Conservation (phyloP, 768 basidiomycete genomes). For the Auricularia sp. region DNA sequence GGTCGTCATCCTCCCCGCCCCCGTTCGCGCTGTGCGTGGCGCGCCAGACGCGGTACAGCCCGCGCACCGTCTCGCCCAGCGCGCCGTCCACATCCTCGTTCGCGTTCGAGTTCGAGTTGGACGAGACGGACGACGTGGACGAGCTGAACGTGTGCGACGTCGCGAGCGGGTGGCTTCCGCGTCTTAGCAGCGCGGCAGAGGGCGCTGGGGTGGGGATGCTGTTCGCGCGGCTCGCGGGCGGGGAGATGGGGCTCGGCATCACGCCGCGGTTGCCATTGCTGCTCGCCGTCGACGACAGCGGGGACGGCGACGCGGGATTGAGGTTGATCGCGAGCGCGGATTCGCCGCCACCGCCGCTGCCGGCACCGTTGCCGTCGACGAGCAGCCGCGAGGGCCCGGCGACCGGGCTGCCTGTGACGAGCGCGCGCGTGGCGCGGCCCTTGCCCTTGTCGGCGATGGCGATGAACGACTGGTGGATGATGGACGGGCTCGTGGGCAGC, state of each 20-base stretch:
- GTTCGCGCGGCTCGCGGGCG: neutral
- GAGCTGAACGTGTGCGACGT: neutral
- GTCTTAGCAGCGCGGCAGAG: neutral
- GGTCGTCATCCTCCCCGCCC: neutral
- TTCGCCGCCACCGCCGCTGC: neutral
- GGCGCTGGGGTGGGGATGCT: neutral
- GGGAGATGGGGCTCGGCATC: neutral
- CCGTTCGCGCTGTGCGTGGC: neutral
- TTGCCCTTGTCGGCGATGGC: neutral
- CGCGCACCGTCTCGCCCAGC: neutral
- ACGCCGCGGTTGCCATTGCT: neutral
- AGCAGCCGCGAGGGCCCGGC: neutral
- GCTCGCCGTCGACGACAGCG: neutral
- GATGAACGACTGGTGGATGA: neutral
- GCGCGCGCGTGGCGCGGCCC: neutral
- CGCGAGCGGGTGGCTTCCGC: neutral
- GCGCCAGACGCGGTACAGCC: neutral
- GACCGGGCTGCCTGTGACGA: neutral
- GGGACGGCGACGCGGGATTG: neutral
- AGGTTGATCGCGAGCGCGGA: constrained; percentile 1
- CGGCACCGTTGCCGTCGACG: neutral
- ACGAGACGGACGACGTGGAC: neutral
- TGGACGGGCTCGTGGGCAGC: neutral
- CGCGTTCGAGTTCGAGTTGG: neutral
- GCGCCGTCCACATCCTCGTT: neutral